phyloP scores from a whole-genome alignment of 441 rosid genomes.

The Populus hybrid region DNA sequence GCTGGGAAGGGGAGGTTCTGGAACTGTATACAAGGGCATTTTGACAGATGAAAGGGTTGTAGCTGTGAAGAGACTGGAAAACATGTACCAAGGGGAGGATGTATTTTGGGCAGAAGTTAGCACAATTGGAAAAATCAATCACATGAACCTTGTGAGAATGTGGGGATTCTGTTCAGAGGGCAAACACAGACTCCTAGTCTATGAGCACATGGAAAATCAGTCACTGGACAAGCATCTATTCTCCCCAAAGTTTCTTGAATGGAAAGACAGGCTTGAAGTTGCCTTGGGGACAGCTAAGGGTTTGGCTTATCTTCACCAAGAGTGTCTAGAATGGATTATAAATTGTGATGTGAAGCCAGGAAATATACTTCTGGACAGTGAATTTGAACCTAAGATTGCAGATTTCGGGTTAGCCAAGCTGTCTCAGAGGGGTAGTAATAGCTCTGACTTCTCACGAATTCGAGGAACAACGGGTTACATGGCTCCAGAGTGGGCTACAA shows the following conservation, averaged over 20 bases:
- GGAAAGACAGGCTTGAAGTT: conserved; percentile 27
- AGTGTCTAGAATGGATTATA: conserved; percentile 38
- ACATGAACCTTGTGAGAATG: conserved; percentile 35
- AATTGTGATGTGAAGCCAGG: conserved; percentile 48
- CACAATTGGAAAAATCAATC: conserved; percentile 32
- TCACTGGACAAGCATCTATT: conserved; percentile 29
- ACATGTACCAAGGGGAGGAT: conserved; percentile 27
- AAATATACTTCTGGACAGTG: conserved; percentile 34
- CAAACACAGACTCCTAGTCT: conserved; percentile 26
- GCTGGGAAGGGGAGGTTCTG: conserved; percentile 35
- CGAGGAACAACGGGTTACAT: conserved; percentile 44
- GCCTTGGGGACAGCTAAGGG: conserved; percentile 32
- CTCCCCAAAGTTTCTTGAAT: conserved; percentile 2
- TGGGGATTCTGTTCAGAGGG: conserved; percentile 37
- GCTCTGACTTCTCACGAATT: conserved; percentile 28
- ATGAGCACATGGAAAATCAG: conserved; percentile 30
- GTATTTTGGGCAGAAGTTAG: conserved; percentile 31
- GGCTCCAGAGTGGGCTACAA: conserved; percentile 49
- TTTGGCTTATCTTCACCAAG: conserved; percentile 37
- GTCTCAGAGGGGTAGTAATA: conserved; percentile 7
- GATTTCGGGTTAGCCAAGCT: conserved; percentile 43
- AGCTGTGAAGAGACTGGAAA: conserved; percentile 20
- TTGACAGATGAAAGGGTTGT: conserved; percentile 22
- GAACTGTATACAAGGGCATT: conserved; percentile 26
- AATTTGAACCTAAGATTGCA: conserved; percentile 28